Conservation (phyloP, 495 filamentous ascomycete species). For the Letharia lupina region DNA sequence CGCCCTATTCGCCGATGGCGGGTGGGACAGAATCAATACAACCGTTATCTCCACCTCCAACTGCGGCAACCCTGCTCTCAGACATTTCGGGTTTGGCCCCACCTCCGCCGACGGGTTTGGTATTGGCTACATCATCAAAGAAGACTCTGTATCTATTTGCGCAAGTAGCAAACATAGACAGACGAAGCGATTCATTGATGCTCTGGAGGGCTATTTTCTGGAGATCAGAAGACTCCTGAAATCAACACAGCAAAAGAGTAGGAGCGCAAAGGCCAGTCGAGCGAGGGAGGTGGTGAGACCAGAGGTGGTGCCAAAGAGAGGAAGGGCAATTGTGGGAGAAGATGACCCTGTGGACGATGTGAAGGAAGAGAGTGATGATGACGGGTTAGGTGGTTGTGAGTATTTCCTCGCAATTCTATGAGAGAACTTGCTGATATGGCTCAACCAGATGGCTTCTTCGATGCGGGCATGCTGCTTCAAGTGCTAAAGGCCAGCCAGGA, state of each 20-base stretch:
- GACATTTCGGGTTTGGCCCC: conserved; percentile 94
- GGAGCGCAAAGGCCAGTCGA: conserved; percentile 47
- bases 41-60: conserved; percentile 96
- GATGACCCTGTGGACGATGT: conserved; percentile 48
- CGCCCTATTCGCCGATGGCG: conserved; percentile 73
- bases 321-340: conserved; percentile 40
- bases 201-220: conserved; percentile 77
- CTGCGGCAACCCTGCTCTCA: conserved; percentile 93
- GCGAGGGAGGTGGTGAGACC: conserved; percentile 59
- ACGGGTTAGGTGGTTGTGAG: conserved; percentile 90
- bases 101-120: conserved; percentile 93
- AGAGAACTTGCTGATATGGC: conserved; percentile 25
- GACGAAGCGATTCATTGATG: conserved; percentile 81
- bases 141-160: conserved; percentile 85
- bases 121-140: conserved; percentile 98
- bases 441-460: conserved; percentile 81
- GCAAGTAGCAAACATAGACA: conserved; percentile 87
- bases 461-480: conserved; percentile 85
- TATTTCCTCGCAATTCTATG: conserved; percentile 26
- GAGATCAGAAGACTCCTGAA: conserved; percentile 81
- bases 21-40: conserved; percentile 92
- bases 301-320: conserved; percentile 34
- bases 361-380: conserved; percentile 67
- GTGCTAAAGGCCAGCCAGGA: conserved; percentile 62
- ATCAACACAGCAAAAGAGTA: conserved; percentile 50